Conservation (phyloP, 2,329 filamentous ascomycete genomes). For the Diplodia sapinea region DNA sequence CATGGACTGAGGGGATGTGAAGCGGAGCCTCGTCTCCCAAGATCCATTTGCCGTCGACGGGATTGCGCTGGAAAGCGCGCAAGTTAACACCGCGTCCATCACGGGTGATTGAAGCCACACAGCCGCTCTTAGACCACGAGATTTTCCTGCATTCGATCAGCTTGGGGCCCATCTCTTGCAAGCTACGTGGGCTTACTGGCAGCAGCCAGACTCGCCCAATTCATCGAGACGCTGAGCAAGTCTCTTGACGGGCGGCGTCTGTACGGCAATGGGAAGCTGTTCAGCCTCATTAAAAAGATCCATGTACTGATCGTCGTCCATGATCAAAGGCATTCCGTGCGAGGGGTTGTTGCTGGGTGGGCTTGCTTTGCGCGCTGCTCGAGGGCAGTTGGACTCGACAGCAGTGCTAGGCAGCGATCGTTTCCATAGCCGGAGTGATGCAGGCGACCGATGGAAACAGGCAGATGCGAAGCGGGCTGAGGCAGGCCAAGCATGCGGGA, state of each 20-base stretch:
- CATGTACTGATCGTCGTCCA: constrained; percentile 62
- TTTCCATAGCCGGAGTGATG: constrained; percentile 5
- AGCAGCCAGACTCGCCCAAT: constrained; percentile 75
- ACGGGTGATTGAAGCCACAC: constrained; percentile 78
- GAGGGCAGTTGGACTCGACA: not conserved
- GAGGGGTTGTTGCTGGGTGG: not conserved
- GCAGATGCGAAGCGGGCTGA: too few relatives aligned
- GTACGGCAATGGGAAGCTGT: constrained; percentile 62
- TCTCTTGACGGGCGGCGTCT: constrained; percentile 65
- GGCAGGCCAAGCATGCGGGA: not conserved
- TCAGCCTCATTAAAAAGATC: constrained; percentile 58
- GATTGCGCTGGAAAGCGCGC: constrained; percentile 72
- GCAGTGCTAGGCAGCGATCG: constrained; percentile 4
- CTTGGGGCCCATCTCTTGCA: not conserved
- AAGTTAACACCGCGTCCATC: constrained; percentile 75
- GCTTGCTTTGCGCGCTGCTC: too few relatives aligned
- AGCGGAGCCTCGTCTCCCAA: constrained; percentile 74
- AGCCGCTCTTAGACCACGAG: constrained; percentile 86
- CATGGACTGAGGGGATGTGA: constrained; percentile 66
- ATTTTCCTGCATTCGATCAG: constrained; percentile 64
- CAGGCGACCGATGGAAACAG: not conserved
- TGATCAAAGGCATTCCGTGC: constrained; percentile 54
- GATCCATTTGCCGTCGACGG: constrained; percentile 74
- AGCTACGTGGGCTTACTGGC: constrained; percentile 68
- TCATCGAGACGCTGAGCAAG: constrained; percentile 78